These are phyloP conservation scores for Nitzschia sp. DNA, from an alignment of 108 stramenopile genomes.

Conservation along the genomic window DNA sequence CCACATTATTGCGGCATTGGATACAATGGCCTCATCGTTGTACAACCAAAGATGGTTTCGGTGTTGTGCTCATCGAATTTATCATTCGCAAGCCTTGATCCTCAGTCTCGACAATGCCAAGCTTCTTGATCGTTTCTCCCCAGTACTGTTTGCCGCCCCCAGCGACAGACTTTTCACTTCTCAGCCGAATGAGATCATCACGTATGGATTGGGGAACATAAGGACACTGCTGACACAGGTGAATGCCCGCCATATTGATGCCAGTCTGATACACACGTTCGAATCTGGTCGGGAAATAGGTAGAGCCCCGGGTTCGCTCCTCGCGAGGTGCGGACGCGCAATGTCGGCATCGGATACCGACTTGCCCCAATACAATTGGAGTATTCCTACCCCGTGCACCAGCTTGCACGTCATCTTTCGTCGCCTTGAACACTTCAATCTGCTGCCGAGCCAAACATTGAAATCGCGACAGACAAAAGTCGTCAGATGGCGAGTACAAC, in stretches of 20 bases:
- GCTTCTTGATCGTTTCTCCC: conserved; percentile 28
- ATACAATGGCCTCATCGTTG: too few relatives aligned
- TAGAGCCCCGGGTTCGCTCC: conserved; percentile 20
- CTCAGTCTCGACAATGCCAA: conserved; percentile 14
- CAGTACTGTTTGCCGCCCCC: conserved; percentile 65
- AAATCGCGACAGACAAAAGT: conserved; percentile 44
- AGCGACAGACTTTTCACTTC: conserved; percentile 12
- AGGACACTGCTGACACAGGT: neutral
- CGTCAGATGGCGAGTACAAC: too few relatives aligned
- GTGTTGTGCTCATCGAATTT: too few relatives aligned
- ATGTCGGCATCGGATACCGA: conserved; percentile 12
- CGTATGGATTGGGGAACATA: neutral
- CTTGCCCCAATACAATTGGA: neutral
- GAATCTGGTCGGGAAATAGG: conserved; percentile 27
- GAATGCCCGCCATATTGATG: conserved; percentile 6
- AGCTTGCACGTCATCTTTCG: conserved; percentile 22
- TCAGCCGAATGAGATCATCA: neutral
- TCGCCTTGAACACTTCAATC: conserved; percentile 52
- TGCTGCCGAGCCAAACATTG: conserved; percentile 53
- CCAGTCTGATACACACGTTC: conserved; percentile 7
- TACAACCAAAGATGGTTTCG: too few relatives aligned
- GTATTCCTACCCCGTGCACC: conserved; percentile 37
- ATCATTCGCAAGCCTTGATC: too few relatives aligned
- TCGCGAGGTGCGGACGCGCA: neutral
- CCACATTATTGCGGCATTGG: too few relatives aligned